Base-by-base conservation (phyloP, 2,329 filamentous ascomycete genomes). In the Penicillium sp. region DNA sequence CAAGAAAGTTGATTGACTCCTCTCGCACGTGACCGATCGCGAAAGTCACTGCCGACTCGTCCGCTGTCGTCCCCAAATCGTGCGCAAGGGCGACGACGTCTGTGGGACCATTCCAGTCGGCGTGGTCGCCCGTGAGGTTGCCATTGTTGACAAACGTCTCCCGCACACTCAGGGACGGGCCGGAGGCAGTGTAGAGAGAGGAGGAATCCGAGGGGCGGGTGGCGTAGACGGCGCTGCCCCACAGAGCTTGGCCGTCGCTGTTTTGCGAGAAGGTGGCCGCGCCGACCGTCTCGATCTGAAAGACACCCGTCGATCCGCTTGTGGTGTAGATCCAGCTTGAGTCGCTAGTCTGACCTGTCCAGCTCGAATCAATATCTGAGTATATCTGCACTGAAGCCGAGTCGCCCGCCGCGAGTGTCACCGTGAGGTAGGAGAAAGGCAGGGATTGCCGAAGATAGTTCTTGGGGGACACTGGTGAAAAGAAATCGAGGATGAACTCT, bases 401-500 rank as follows among this genome's bases (percentile, higher is more conserved):
- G 42, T 66, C 63, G 6, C 55, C 63, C 2, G 62, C 67, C 10
- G 62, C 60, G 3, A 70, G 69, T 15, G 75, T 73, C 15, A 78
- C 72, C 1, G 75, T 79, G n/a, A 79, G 67, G 54, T 78, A 79
- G 50, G 71, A 63, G 59, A 76, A 79, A 6, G 77, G 76, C 39
- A 78, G 64, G 11, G 75, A 78, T 59, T 79, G 76, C 7, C 76
- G 73, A 6, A 74, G 60, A 51, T 74, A 71, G 53, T 78, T 71
- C n/a, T 70, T 69, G 14, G 75, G 75, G 11, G 73, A 76, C 0
- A 78, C 72, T 1, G 76, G 77, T 20, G 77, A 79, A 58, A 79
- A 75, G 61, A 78, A 79, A 57, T 79, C 76, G 14, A 79, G 65
- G 1, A 66, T 71, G 56, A 78, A 71, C 11, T 60, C 69, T 8